phyloP scores from a whole-genome alignment of 2,329 filamentous ascomycete genomes.

The Metarhizium anisopliae region DNA sequence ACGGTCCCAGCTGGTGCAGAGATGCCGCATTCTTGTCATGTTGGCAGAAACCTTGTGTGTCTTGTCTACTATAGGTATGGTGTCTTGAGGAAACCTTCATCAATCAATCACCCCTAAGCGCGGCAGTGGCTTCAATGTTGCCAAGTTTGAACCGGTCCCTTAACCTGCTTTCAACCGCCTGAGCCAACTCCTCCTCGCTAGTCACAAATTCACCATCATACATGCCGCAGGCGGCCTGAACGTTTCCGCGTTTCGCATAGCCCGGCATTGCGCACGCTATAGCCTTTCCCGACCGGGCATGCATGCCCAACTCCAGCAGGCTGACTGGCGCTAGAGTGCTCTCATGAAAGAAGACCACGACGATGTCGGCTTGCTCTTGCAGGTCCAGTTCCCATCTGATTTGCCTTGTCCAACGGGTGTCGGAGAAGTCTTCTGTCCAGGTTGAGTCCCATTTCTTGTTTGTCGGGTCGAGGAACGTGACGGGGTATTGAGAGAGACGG shows the following conservation, averaged over 20 bases:
- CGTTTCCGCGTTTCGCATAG: slow-evolving; percentile 51
- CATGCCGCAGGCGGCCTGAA: slow-evolving; percentile 45
- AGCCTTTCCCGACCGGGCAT: slow-evolving; percentile 32
- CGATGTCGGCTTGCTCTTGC: slow-evolving; percentile 41
- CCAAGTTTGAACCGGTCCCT: neutral
- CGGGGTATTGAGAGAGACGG: slow-evolving; percentile 43
- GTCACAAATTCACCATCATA: slow-evolving; percentile 36
- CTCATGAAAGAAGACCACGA: slow-evolving; percentile 48
- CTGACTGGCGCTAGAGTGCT: slow-evolving; percentile 45
- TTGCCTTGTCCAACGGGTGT: neutral
- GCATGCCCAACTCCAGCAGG: slow-evolving; percentile 52
- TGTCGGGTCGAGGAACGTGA: neutral
- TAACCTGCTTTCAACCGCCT: slow-evolving; percentile 24
- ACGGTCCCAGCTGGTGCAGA: no score
- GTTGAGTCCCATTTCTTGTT: neutral
- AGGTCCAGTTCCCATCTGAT: slow-evolving; percentile 50
- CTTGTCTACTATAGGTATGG: no score
- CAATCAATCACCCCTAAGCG: no score
- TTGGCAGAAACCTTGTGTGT: no score
- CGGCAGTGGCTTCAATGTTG: no score
- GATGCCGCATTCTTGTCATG: no score
- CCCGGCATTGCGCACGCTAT: slow-evolving; percentile 44
- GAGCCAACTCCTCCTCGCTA: slow-evolving; percentile 30
- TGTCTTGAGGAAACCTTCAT: no score
- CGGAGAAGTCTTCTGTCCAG: neutral